phyloP scores from a whole-genome alignment of 2,329 filamentous ascomycete genomes.

The Zymoseptoria passerinii region DNA sequence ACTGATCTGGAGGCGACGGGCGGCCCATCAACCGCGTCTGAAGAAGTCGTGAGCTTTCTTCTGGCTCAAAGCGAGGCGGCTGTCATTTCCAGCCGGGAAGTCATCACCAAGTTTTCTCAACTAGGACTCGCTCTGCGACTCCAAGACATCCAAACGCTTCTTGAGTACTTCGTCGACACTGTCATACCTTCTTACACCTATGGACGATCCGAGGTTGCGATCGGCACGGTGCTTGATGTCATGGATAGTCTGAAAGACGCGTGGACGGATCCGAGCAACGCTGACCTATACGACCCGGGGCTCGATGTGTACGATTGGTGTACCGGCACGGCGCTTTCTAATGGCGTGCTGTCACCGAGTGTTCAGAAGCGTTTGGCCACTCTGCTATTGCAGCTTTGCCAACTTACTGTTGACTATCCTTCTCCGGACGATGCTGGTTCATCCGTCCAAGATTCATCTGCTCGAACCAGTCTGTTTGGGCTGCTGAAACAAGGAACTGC shows the following conservation, averaged over 20 bases:
- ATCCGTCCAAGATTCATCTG: conserved; percentile 45
- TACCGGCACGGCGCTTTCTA: conserved; percentile 57
- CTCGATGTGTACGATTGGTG: conserved; percentile 75
- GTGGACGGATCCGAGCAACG: conserved; percentile 52
- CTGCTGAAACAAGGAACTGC: conserved; percentile 61
- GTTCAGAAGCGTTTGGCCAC: conserved; percentile 59
- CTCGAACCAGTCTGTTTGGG: conserved; percentile 63
- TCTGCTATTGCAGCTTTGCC: conserved; percentile 63
- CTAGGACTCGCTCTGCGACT: conserved; percentile 20
- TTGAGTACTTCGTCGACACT: conserved; percentile 41
- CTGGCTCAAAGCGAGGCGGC: conserved; percentile 15
- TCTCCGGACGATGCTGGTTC: conserved; percentile 39
- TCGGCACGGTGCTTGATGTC: conserved; percentile 59
- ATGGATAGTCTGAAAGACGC: conserved; percentile 55
- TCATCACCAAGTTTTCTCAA: conserved; percentile 17
- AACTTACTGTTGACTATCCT: conserved; percentile 59
- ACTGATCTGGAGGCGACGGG: not conserved
- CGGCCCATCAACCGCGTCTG: conserved; percentile 4
- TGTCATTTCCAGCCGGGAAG: conserved; percentile 19
- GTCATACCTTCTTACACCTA: conserved; percentile 50
- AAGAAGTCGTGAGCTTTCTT: conserved; percentile 17
- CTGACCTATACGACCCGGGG: conserved; percentile 56
- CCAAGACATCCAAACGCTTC: conserved; percentile 36
- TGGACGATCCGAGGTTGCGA: conserved; percentile 64
- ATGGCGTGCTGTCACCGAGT: conserved; percentile 59